phyloP scores from a whole-genome alignment of 78 protist genomes.

The Pigoraptor vietnamica region DNA sequence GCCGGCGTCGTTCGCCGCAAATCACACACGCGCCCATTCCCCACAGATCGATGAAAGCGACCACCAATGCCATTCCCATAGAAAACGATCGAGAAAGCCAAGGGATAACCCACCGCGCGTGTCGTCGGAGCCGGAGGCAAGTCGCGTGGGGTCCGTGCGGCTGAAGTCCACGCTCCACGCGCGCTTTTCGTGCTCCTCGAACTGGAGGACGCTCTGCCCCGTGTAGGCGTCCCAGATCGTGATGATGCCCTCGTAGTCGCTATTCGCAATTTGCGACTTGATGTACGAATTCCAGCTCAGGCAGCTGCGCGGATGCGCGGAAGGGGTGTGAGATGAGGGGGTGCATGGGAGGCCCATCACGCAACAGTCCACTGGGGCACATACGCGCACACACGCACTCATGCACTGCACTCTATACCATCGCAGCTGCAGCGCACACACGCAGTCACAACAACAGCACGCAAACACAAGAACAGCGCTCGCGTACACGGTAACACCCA shows the following conservation, averaged over 20 bases:
- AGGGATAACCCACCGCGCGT: conserved; percentile 9
- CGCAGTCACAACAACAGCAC: background rate
- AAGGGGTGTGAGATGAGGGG: background rate
- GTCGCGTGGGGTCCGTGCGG: conserved; percentile 42
- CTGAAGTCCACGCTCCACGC: conserved; percentile 70
- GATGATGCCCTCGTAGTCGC: conserved; percentile 64
- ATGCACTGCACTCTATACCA: background rate
- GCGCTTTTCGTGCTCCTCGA: conserved; percentile 69
- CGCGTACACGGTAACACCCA: no score
- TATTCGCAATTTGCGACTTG: conserved; percentile 40
- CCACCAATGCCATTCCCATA: background rate
- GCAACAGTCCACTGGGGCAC: background rate
- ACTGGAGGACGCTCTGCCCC: conserved; percentile 30
- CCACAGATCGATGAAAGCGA: no score
- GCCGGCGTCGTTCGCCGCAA: no score
- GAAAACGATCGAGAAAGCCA: background rate
- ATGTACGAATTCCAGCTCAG: conserved; percentile 56
- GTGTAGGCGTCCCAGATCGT: conserved; percentile 59
- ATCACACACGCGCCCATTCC: background rate
- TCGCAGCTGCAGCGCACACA: background rate
- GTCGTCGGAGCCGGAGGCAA: conserved; percentile 72
- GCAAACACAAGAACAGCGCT: no score
- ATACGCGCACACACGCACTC: background rate
- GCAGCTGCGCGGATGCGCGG: conserved; percentile 19
- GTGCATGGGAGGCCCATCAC: background rate